phyloP scores from a whole-genome alignment of 1,284 basidiomycete genomes.

The Uromyces viciae-fabae region DNA sequence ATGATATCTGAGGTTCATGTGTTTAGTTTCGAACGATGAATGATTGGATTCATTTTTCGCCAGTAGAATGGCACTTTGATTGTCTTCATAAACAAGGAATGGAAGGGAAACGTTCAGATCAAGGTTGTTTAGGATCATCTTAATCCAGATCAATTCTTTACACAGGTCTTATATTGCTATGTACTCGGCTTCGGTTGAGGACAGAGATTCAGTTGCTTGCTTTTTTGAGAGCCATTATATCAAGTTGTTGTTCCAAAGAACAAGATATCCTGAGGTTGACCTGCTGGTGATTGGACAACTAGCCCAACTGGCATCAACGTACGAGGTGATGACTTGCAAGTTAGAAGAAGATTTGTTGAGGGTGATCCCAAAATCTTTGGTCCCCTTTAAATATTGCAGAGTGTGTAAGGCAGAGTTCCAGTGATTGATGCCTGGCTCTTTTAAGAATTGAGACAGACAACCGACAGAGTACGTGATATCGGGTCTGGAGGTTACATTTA shows the following conservation, averaged over 20 bases:
- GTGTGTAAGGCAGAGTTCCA: background rate
- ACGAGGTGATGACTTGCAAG: no score
- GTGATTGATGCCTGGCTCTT: background rate
- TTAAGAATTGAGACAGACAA: constrained; percentile 4
- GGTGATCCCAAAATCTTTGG: background rate
- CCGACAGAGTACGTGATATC: background rate
- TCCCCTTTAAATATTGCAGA: background rate
- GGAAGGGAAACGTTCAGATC: background rate
- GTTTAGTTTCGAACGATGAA: background rate
- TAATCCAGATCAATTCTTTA: background rate
- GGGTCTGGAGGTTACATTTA: background rate
- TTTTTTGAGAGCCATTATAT: constrained; percentile 3
- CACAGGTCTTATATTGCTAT: background rate
- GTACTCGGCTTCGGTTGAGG: background rate
- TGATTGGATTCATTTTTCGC: background rate
- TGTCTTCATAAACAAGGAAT: background rate
- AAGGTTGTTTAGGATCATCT: background rate
- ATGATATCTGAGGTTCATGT: background rate
- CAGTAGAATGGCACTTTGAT: background rate
- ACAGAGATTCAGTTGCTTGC: background rate
- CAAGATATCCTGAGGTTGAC: background rate
- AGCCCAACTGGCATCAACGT: constrained; percentile 22
- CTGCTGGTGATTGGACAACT: background rate
- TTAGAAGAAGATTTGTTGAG: background rate
- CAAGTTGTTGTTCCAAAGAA: background rate